A percentile compares a stretch with the other conserved stretches of the same genome.
phyloP scores from a whole-genome alignment of 495 filamentous ascomycete genomes.

The Trichoderma gamsii region DNA sequence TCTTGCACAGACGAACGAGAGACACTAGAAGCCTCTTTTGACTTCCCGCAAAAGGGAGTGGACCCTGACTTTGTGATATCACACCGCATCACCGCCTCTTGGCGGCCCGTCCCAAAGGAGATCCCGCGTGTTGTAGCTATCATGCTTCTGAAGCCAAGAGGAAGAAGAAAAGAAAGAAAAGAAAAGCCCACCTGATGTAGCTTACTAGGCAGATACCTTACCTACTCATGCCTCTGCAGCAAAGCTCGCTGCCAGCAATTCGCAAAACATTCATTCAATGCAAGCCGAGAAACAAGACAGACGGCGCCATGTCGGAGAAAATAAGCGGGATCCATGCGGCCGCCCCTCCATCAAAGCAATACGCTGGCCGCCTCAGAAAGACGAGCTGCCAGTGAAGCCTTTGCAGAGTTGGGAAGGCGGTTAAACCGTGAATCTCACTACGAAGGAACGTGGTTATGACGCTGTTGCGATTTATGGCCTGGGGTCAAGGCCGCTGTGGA shows the following conservation, averaged over 20 bases:
- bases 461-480: too few species aligned
- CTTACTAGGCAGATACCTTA: too few species aligned
- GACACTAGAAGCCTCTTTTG: background rate
- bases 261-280: background rate
- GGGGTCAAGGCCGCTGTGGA: too few species aligned
- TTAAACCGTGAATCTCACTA: background rate
- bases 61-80: conserved; percentile 6
- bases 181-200: too few species aligned
- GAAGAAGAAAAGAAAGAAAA: background rate
- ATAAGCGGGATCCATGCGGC: conserved; percentile 2
- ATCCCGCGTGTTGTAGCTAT: background rate
- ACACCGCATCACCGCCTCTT: conserved; percentile 11
- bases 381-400: background rate
- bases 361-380: conserved; percentile 6
- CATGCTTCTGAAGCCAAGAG: background rate
- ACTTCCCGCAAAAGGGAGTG: background rate
- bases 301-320: conserved; percentile 10
- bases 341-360: background rate
- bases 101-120: background rate
- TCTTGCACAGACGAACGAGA: background rate
- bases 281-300: background rate
- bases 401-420: background rate
- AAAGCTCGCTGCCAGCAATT: too few species aligned
- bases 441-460: too few species aligned
- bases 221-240: too few species aligned